Base-by-base conservation (phyloP, 2,329 filamentous ascomycete species). In the Pseudogymnoascus sp. region DNA sequence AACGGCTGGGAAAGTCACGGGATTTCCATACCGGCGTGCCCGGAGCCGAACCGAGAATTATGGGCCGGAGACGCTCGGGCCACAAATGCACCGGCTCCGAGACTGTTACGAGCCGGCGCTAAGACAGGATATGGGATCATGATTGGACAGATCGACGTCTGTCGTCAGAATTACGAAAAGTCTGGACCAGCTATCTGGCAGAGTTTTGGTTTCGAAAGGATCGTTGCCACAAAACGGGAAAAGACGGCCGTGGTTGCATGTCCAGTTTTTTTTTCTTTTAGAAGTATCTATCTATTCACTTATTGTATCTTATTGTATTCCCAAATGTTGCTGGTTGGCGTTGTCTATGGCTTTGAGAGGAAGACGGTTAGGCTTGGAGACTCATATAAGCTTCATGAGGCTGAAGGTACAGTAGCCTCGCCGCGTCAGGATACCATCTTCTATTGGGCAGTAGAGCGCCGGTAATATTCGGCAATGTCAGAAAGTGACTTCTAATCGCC, bases 21-120 rank as follows among this genome's bases (percentile, higher is more conserved):
- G 13, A 36, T 15, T 36, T 36, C 4, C 9, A 5, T 15, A 1
- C 33, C 33, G 33, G 33, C 33, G 71, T 65, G 71, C 47, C 73
- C 70, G 15, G 71, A 69, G 10, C 69, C 5, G 28, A 33, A 9
- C 50, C 50, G 50, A 15, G 28, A 57, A 57, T 21, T 57, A 4
- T 57, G 50, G 50, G 17, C 9, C 47, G 1, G 9, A 26, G 63
- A 70, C 60, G 15, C 35, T 31, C 44, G 40, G 28, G 26, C 44
- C 40, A 62, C 38, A 42, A n/a, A 28, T 3, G 1, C 3, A 2
- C 13, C 10, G 31, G 31, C 26, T 50, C 17, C 17, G 7, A 50
- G 23, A 53, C 19, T 21, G 1, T 17, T 21, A 21, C 4, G 6
- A 13, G 7, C 50, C 50, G 50, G 50, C 50, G 28, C 50, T 57